Base-by-base conservation (phyloP, 495 filamentous ascomycete species). In the Neurospora intermedia region DNA sequence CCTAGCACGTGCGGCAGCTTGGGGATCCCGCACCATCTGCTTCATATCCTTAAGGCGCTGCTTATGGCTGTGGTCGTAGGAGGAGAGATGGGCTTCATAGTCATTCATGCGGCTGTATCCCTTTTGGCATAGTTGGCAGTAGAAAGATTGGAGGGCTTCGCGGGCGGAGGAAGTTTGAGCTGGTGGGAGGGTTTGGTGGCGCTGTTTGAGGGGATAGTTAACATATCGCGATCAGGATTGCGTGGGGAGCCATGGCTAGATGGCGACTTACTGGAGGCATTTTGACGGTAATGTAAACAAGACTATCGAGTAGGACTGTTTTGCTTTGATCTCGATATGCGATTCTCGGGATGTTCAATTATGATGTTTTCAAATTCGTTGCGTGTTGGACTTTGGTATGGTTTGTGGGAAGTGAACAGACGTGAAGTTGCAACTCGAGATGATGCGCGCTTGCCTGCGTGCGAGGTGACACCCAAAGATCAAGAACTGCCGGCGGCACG, bases 111-210 rank as follows among this genome's bases (percentile, higher is more conserved):
- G 89, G 16, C 83, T 84, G 81, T 92, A 92, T 75, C 89, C 89
- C 82, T 92, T 91, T 48, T 85, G 82, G 78, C 90, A 92, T 72
- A 92, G 82, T 54, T 90, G 85, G 83, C 91, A 99, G 82, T 92
- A 94, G 84, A 99, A 97, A 39, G 93, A 89, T 76, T 92, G 92
- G n/a, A 91, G 85, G 6, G 95, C 95, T 77, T 94, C 93, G 43
- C 93, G 90, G 1, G 95, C 95, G 43, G 91, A 93, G 74, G 94
- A 91, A 4, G 95, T 97, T 83, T 94, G 82, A 59, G 85, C 84
- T 70, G 85, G 86, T 43, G 83, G 87, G 38, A 85, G 85, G 71
- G 83, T 87, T 80, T 82, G 85, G 77, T 83, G 80, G 72, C 84
- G 77, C 83, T 85, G 78, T 48, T 18, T 39, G 20, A 43, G 66